Percentiles rank a stretch among this genome's conserved stretches.
Evolutionary conservation across 148 eudicot species (phyloP).

Genomic region (Bassia scoparia): DNA sequence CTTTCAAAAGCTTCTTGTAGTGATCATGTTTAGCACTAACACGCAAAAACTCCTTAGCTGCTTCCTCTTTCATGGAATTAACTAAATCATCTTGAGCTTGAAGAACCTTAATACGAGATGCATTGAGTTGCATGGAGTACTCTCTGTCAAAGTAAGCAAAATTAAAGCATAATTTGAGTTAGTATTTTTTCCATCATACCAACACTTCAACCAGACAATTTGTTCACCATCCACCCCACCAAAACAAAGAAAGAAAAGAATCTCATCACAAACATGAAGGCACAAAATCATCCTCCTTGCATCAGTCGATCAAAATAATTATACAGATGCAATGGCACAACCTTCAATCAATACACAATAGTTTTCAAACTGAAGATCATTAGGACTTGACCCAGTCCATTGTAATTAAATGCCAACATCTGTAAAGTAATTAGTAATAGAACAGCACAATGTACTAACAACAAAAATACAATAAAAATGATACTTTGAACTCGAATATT

Average conservation of each 20-base stretch:
- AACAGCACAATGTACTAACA: background rate
- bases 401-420: too few relatives aligned
- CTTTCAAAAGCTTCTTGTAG: slow-evolving; percentile 62
- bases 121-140: slow-evolving; percentile 98
- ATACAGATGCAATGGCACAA: too few relatives aligned
- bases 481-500: too few relatives aligned
- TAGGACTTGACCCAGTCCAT: background rate
- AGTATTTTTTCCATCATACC: background rate
- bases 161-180: background rate
- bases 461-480: too few relatives aligned
- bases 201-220: background rate
- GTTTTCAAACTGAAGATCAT: background rate
- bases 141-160: slow-evolving; percentile 49
- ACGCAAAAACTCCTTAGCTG: slow-evolving; percentile 72
- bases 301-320: too few relatives aligned
- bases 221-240: too few relatives aligned
- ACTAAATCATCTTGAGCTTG: slow-evolving; percentile 99
- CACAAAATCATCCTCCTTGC: too few relatives aligned
- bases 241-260: too few relatives aligned
- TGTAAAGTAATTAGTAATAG: too few relatives aligned
- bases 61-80: slow-evolving; percentile 80
- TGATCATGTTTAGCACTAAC: slow-evolving; percentile 56
- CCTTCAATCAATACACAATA: too few relatives aligned
- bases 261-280: too few relatives aligned
- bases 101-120: slow-evolving; percentile 96